Evolutionary conservation across 2,329 filamentous ascomycete genomes (phyloP), one percentile per base, ranked within the genome.

Genomic region (Colletotrichum endophyticum): DNA sequence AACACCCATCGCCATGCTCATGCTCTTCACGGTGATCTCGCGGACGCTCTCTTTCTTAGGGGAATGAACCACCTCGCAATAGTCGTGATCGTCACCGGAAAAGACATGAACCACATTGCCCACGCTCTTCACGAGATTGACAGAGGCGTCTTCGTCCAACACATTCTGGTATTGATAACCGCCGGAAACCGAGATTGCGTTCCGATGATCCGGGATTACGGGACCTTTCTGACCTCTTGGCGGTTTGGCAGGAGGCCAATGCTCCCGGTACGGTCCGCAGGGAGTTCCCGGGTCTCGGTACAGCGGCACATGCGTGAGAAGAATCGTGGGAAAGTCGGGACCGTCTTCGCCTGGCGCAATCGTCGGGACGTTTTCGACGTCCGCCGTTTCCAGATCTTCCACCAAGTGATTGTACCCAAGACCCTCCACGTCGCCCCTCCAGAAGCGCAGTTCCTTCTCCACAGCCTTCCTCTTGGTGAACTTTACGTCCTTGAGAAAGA

Each of bases 161-260:
- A 98, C 96, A 80, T 98, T 99, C 84, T 99, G 96, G 82, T 99
- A 99, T 84, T 99, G 97, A 82, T 98, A 98, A 16, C 97, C 97
- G 19, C 89, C 89, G 12, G 91, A 87, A 19, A 99, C 92, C 4
- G 90, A 90, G 75, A 99, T 95, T 28, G 96, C 93, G 79, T 97
- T 98, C 72, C 92, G 90, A 63, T 95, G 89, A 80, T 98, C 95
- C 4, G 87, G 92, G 72, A 85, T 84, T 2, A 91, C 86, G 0
- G 90, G 89, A 0, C 80, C 84, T 1, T 84, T 87, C 80, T 94
- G 89, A 8, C 92, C 92, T 70, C 91, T 89, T 2, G 91, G 88
- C 2, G 90, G 91, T 72, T 89, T 90, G 0, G 92, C 88, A 0
- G 95, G 95, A 3, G 95, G 95, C 87, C 93, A 96, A 78, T 92